Evolutionary conservation across 1,139 yeast species (phyloP).

Genomic region (Pichia sp.): DNA sequence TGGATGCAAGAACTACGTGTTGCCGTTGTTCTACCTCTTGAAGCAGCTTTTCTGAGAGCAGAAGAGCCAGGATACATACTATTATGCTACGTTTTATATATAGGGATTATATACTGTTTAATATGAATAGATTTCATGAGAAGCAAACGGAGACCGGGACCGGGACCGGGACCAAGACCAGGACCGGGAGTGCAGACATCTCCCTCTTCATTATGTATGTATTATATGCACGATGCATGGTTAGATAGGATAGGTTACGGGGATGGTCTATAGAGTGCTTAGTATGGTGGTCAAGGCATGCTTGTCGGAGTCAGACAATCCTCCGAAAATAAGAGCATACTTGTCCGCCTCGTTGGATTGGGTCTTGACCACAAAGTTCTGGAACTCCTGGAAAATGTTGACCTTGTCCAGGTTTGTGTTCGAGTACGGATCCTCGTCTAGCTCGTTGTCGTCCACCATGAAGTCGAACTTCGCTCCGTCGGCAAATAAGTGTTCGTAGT

Average conservation of each 20-base stretch:
- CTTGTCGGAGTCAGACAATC: constrained; percentile 10
- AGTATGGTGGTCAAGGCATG: constrained; percentile 9
- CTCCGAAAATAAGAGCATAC: constrained; percentile 26
- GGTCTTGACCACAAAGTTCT: constrained; percentile 39
- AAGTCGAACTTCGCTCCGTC: constrained; percentile 15
- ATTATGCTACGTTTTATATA: neutral
- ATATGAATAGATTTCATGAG: neutral
- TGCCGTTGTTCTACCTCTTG: constrained; percentile 10
- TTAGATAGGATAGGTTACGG: neutral
- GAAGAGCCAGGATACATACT: neutral
- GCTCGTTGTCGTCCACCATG: constrained; percentile 29
- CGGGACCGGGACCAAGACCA: too few relatives aligned
- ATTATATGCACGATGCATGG: neutral
- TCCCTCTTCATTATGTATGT: neutral
- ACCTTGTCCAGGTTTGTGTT: constrained; percentile 73
- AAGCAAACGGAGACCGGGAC: too few relatives aligned
- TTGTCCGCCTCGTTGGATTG: constrained; percentile 34
- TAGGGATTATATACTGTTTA: neutral
- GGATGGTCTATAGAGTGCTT: constrained; percentile 7
- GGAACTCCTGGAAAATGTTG: constrained; percentile 55
- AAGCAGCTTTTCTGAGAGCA: neutral
- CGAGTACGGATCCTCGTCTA: constrained; percentile 77
- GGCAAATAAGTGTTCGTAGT: constrained; percentile 23
- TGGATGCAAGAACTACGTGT: constrained; percentile 15
- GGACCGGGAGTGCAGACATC: neutral